Conservation (phyloP, 805 yeast species). For the Wickerhamomyces kurtzmanii region DNA sequence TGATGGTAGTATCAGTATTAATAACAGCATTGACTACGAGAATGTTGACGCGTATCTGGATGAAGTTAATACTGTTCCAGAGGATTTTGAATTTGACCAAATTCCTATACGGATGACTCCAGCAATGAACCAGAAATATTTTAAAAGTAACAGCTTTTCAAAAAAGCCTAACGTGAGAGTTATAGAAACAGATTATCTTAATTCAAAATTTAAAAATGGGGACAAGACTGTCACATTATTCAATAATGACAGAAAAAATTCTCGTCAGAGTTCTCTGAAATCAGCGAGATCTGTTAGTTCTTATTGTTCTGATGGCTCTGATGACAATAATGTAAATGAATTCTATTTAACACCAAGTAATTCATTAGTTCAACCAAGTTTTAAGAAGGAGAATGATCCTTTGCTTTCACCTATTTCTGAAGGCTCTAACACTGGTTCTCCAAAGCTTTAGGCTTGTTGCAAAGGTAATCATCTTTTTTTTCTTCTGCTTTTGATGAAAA, state of each 20-base stretch:
- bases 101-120: too few species aligned
- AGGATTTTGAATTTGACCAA: conserved; percentile 25
- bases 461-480: too few species aligned
- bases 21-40: neutral
- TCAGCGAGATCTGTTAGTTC: too few species aligned
- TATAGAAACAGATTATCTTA: conserved; percentile 19
- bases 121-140: too few species aligned
- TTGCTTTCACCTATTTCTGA: conserved; percentile 19
- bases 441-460: too few species aligned
- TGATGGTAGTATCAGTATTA: neutral
- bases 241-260: conserved; percentile 8
- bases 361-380: conserved; percentile 12
- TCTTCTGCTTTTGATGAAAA: too few species aligned
- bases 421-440: conserved; percentile 14
- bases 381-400: conserved; percentile 6
- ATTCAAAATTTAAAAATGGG: conserved; percentile 23
- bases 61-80: conserved; percentile 41
- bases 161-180: too few species aligned
- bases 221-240: conserved; percentile 30
- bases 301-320: conserved; percentile 1
- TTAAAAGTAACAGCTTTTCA: too few species aligned
- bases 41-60: too few species aligned
- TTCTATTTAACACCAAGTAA: conserved; percentile 12
- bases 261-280: conserved; percentile 3
- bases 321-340: neutral